These are phyloP conservation scores for Lepidopterella palustris DNA, from an alignment of 495 filamentous ascomycete species.

Conservation along the genomic window DNA sequence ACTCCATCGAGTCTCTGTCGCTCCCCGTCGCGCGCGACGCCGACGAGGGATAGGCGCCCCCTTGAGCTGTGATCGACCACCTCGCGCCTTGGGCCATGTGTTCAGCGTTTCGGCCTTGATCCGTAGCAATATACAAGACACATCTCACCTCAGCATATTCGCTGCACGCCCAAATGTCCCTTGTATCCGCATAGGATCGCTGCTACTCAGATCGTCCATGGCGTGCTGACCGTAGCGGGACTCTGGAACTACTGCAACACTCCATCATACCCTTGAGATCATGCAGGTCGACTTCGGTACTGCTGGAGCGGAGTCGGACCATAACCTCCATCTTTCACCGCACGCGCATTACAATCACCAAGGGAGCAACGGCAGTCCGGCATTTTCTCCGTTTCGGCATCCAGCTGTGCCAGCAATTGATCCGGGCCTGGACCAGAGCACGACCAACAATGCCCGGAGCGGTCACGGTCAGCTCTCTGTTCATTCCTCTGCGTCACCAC, in stretches of 20 bases:
- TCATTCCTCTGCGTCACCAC: constrained; percentile 13
- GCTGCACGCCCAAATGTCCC: background rate
- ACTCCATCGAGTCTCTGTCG: background rate
- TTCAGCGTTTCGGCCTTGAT: background rate
- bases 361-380: constrained; percentile 22
- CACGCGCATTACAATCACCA: constrained; percentile 25
- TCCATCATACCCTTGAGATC: constrained; percentile 15
- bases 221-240: constrained; percentile 19
- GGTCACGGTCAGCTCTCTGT: constrained; percentile 24
- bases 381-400: constrained; percentile 25
- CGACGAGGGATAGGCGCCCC: background rate
- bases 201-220: constrained; percentile 18
- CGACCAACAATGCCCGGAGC: constrained; percentile 18
- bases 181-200: constrained; percentile 8
- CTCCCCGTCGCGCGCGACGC: constrained; percentile 2
- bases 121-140: constrained; percentile 2
- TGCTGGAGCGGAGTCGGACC: constrained; percentile 25
- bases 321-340: constrained; percentile 23
- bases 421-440: constrained; percentile 25
- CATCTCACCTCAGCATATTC: constrained; percentile 9
- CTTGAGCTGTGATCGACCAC: background rate
- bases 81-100: background rate
- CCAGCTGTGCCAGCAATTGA: constrained; percentile 25
- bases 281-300: constrained; percentile 27
- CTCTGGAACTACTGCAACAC: background rate